A percentile compares a stretch with the other conserved stretches of the same genome.
phyloP scores from a whole-genome alignment of 306 rosid genomes.

The Inga oerstediana region DNA sequence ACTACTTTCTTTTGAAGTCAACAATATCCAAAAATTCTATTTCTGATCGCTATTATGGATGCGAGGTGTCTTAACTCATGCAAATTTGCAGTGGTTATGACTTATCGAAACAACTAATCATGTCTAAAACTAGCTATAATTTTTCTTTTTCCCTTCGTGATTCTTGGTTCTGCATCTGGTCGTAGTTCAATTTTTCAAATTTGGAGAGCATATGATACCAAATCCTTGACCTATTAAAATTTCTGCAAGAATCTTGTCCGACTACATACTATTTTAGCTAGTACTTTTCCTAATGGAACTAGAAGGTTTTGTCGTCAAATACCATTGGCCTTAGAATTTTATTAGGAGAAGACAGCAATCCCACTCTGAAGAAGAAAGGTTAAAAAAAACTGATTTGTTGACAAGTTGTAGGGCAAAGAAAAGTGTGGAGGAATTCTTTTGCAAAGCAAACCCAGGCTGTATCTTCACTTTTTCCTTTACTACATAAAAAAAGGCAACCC shows the following conservation, averaged over 20 bases:
- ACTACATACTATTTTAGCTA: not conserved
- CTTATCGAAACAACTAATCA: not conserved
- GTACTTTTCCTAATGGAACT: not conserved
- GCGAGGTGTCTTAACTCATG: not conserved
- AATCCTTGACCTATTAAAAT: not conserved
- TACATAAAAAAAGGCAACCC: not conserved
- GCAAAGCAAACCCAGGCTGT: not conserved
- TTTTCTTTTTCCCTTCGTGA: not conserved
- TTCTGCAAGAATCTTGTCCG: not conserved
- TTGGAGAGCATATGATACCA: not conserved
- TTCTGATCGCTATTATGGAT: not conserved
- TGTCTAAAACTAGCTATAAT: not conserved
- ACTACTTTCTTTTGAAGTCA: not conserved
- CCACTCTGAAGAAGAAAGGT: not conserved
- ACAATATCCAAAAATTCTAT: not conserved
- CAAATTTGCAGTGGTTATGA: not conserved
- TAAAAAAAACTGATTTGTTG: not conserved
- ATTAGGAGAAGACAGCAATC: not conserved
- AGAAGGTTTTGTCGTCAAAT: not conserved
- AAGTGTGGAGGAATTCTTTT: not conserved
- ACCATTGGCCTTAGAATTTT: not conserved
- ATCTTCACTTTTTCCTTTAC: not conserved
- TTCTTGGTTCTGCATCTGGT: not conserved
- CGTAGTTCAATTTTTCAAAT: not conserved
- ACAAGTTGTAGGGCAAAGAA: not conserved